A percentile compares a stretch with the other conserved stretches of the same genome.
Evolutionary conservation across 352 stramenopile genomes (phyloP).

Genomic region (Halophytophthora polymorphica): DNA sequence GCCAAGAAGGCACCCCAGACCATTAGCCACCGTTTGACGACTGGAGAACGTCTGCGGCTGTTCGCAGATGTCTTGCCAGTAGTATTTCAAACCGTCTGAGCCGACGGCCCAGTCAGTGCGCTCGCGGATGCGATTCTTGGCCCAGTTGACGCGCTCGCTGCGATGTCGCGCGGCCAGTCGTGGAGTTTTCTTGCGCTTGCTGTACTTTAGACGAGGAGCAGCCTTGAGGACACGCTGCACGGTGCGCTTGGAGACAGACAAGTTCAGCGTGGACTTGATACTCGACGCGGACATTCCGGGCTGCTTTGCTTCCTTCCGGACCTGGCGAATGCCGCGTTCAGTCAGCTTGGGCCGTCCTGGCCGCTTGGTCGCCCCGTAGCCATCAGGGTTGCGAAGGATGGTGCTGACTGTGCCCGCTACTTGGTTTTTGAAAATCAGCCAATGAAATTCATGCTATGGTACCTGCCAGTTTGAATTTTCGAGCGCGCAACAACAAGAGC

Average conservation of each 20-base stretch:
- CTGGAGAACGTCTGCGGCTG: not conserved
- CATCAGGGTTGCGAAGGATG: no score
- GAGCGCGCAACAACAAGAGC: not conserved
- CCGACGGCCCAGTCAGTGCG: no score
- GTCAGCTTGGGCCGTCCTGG: no score
- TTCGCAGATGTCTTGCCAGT: not conserved
- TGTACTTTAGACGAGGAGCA: not conserved
- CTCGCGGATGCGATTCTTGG: no score
- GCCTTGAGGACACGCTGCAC: not conserved
- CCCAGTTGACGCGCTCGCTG: not conserved
- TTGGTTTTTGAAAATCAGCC: no score
- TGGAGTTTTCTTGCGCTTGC: not conserved
- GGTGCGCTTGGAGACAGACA: not conserved
- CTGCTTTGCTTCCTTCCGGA: no score
- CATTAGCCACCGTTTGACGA: not conserved
- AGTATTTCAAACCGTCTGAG: not conserved
- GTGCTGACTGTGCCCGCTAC: no score
- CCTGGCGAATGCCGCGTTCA: no score
- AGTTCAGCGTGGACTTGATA: not conserved
- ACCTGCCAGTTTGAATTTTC: constrained; percentile 4
- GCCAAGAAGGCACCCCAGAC: not conserved
- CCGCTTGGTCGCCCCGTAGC: no score
- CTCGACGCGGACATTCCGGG: no score
- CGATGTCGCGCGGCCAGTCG: not conserved
- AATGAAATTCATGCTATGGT: no score